Evolutionary conservation across 495 filamentous ascomycete species (phyloP).

Genomic region (Thozetella sp.): DNA sequence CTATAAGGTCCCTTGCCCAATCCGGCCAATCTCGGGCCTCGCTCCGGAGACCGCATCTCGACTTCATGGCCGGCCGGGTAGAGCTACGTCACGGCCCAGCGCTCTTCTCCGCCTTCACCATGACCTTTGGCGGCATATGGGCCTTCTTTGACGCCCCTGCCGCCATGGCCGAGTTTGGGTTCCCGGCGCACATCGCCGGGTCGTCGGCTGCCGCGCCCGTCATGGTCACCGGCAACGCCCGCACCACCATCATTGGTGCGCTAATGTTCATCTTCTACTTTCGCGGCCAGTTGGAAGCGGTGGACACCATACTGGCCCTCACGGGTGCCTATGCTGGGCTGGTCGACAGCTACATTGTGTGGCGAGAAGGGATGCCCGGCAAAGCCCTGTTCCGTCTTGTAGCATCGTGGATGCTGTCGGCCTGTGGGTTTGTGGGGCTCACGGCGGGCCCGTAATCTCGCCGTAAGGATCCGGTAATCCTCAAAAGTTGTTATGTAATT

Average conservation of each 20-base stretch:
- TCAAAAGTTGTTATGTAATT: no score
- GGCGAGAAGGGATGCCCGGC: constrained; percentile 27
- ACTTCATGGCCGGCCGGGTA: no score
- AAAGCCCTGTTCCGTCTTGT: constrained; percentile 30
- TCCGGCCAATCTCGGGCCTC: no score
- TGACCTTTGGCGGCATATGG: constrained; percentile 32
- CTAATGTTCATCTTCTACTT: constrained; percentile 25
- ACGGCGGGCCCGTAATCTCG: not conserved
- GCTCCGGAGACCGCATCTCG: no score
- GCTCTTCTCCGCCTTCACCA: constrained; percentile 24
- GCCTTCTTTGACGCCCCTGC: constrained; percentile 23
- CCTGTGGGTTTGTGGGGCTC: not conserved
- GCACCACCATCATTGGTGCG: constrained; percentile 29
- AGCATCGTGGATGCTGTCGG: not conserved
- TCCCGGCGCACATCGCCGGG: constrained; percentile 26
- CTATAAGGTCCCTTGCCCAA: no score
- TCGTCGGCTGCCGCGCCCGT: constrained; percentile 23
- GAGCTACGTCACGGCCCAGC: constrained; percentile 23
- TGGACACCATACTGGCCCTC: constrained; percentile 34
- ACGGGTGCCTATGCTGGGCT: constrained; percentile 26
- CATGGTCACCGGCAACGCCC: constrained; percentile 23
- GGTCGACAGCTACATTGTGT: constrained; percentile 26
- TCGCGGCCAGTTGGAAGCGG: constrained; percentile 14
- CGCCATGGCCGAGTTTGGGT: constrained; percentile 32
- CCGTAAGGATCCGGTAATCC: no score